phyloP scores from a whole-genome alignment of 2,329 filamentous ascomycete species.

The Diaporthe helianthi region DNA sequence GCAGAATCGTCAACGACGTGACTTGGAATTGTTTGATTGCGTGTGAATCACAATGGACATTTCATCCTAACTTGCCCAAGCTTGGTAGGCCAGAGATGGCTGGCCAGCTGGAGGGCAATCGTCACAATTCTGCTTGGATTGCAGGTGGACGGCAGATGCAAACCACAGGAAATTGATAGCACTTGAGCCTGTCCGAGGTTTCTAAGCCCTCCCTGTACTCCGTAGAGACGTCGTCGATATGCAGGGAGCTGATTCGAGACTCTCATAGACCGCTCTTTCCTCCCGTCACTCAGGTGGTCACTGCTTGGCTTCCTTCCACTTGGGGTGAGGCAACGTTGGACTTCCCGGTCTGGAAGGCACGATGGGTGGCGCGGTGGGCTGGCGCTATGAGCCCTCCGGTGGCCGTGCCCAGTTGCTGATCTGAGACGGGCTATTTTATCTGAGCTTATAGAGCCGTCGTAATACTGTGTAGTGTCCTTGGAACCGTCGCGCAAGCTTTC shows the following conservation, averaged over 20 bases:
- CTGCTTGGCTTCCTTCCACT: neutral
- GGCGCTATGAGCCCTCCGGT: neutral
- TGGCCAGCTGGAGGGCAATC: neutral
- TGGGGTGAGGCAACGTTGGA: neutral
- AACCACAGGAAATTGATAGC: neutral
- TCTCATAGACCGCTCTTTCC: neutral
- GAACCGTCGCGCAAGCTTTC: neutral
- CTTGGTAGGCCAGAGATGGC: neutral
- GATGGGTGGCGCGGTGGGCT: slow-evolving; percentile 4
- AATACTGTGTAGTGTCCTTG: neutral
- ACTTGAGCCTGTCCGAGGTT: neutral
- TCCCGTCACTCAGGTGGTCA: neutral
- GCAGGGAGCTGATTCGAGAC: slow-evolving; percentile 6
- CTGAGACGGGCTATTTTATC: neutral
- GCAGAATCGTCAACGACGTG: neutral
- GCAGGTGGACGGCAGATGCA: neutral
- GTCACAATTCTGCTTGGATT: neutral
- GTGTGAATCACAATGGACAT: neutral
- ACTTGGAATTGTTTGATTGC: neutral
- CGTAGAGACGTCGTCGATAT: neutral
- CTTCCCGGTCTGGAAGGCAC: slow-evolving; percentile 14
- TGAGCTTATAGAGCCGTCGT: neutral
- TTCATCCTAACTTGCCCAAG: neutral
- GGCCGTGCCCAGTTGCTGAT: neutral
- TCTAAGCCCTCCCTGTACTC: too few relatives aligned